Evolutionary conservation across 116 monocot species (phyloP), one percentile per base, ranked within the genome.

Genomic region (Papilionanthe hybrid): DNA sequence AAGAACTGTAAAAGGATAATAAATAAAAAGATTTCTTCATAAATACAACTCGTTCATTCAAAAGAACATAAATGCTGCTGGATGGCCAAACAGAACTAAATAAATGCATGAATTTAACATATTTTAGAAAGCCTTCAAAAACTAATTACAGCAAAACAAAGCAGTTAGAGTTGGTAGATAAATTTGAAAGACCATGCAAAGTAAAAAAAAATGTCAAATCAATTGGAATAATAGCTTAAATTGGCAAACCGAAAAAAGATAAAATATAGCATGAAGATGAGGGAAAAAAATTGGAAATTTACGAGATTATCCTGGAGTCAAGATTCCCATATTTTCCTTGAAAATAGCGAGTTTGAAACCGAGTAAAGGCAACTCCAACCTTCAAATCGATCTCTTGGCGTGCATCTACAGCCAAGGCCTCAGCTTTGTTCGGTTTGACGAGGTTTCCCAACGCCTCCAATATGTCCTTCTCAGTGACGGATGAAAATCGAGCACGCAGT

Each of bases 281-380:
- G 17, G 53, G 11, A 32, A 37, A 30, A 5, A 32, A 37, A 69
- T 37, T 41, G 7, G 37, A 12, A 69, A 69, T 69, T 86, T 89
- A 96, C 96, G 96, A 96, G 77, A 96, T 96, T 29, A 96, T 92
- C 82, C 91, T 90, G 23, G 96, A 94, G 83, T 96, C 96, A 81
- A 96, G 96, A 77, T 96, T 96, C 60, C 96, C 96, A 86, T 96
- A 96, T 85, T 93, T 96, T 73, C 96, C 94, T 84, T 96, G 96
- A 78, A 96, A 96, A 86, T 92, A 96, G 37, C 94, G 89, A 45
- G 96, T 96, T 79, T 96, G 96, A 80, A 96, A 96, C 72, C 96
- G 86, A 60, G 96, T 96, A 84, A 96, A 96, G 15, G 96, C 94
- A 44, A 94, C 96, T 85, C 96, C 96, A 78, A 96, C 96, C 81